Conservation (phyloP, 805 yeast species). For the Candida maltosa region DNA sequence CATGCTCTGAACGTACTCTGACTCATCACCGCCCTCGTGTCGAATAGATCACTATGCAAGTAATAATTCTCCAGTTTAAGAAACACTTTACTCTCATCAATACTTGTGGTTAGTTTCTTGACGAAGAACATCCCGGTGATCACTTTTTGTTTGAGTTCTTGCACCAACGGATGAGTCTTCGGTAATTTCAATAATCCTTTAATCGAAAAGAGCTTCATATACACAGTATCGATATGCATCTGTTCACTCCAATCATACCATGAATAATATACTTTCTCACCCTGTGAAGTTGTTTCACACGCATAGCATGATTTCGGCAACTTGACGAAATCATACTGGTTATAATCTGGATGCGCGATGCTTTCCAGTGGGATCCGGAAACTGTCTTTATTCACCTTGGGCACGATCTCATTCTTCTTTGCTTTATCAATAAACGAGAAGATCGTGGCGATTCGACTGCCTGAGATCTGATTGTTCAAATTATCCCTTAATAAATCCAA, state of each 20-base stretch:
- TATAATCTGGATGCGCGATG: slow-evolving; percentile 28
- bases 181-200: slow-evolving; percentile 35
- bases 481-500: slow-evolving; percentile 20
- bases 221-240: slow-evolving; percentile 32
- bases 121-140: slow-evolving; percentile 22
- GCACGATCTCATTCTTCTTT: slow-evolving; percentile 21
- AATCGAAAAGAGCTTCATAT: slow-evolving; percentile 32
- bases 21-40: slow-evolving; percentile 30
- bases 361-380: slow-evolving; percentile 22
- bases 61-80: slow-evolving; percentile 25
- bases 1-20: slow-evolving; percentile 25
- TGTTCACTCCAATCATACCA: slow-evolving; percentile 60
- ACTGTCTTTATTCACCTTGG: slow-evolving; percentile 15
- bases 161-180: slow-evolving; percentile 23
- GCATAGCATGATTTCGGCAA: slow-evolving; percentile 25
- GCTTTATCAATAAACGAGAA: slow-evolving; percentile 34
- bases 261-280: slow-evolving; percentile 16
- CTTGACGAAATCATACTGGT: slow-evolving; percentile 8
- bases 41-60: slow-evolving; percentile 21
- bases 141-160: slow-evolving; percentile 18
- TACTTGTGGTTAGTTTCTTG: slow-evolving; percentile 12
- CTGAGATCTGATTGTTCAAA: slow-evolving; percentile 13
- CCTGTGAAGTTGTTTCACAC: slow-evolving; percentile 3
- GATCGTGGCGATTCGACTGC: slow-evolving; percentile 21
- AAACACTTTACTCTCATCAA: slow-evolving; percentile 13